These are phyloP conservation scores for Mortierella sp. DNA, from an alignment of 371 early-diverging fungal species.

Conservation along the genomic window DNA sequence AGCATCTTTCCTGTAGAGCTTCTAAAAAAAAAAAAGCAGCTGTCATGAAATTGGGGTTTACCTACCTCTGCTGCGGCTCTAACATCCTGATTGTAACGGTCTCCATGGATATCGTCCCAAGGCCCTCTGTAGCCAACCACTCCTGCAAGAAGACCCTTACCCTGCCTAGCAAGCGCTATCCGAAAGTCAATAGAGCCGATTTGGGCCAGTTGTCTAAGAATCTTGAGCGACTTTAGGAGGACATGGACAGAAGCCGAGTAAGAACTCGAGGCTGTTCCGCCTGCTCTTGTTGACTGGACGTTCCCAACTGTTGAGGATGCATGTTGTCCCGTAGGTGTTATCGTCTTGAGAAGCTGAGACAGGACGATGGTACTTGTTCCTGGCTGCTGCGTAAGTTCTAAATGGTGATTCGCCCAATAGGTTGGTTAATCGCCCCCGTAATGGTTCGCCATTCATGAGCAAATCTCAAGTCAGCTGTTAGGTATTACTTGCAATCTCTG, in stretches of 20 bases:
- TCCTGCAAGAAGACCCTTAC: slow-evolving; percentile 22
- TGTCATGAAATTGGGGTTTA: no score
- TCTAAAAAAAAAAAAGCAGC: no score
- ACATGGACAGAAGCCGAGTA: slow-evolving; percentile 41
- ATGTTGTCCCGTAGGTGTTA: slow-evolving; percentile 22
- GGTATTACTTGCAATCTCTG: slow-evolving; percentile 42
- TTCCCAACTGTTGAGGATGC: slow-evolving; percentile 1
- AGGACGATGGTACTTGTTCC: slow-evolving; percentile 28
- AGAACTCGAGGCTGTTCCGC: slow-evolving; percentile 3
- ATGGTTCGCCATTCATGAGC: not conserved
- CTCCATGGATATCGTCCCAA: slow-evolving; percentile 50
- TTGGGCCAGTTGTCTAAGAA: slow-evolving; percentile 48
- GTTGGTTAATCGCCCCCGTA: not conserved
- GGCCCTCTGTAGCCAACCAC: slow-evolving; percentile 34
- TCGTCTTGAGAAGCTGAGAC: slow-evolving; percentile 39
- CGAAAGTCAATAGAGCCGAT: slow-evolving; percentile 42
- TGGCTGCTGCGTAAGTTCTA: slow-evolving; percentile 40
- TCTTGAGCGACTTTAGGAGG: slow-evolving; percentile 45
- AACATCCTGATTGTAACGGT: slow-evolving; percentile 35
- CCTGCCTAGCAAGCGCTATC: slow-evolving; percentile 24
- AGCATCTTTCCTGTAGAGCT: no score
- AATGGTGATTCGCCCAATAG: not conserved
- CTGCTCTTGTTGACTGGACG: not conserved
- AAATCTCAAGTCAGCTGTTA: no score
- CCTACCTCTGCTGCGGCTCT: slow-evolving; percentile 34